A percentile compares a stretch with the other conserved stretches of the same genome.
Conservation (phyloP, 192 early-diverging fungal genomes). For the Dimargaris cristalligena region DNA sequence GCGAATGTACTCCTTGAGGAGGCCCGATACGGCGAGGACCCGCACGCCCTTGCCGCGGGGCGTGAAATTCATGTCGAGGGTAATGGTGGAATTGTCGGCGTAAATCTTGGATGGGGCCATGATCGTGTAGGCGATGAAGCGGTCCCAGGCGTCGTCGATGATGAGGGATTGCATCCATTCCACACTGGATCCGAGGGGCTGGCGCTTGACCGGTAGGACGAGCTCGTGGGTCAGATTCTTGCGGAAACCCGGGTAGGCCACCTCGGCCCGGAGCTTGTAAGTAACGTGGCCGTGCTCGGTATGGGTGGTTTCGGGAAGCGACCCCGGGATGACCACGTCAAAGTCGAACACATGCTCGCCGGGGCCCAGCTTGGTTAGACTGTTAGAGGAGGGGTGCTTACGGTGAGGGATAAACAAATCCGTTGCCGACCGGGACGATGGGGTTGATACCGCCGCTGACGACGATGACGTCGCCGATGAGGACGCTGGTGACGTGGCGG, state of each 20-base stretch:
- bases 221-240: slow-evolving; percentile 20
- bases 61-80: slow-evolving; percentile 23
- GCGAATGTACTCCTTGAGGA: slow-evolving; percentile 36
- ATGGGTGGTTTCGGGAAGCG: slow-evolving; percentile 37
- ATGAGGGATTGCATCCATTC: slow-evolving; percentile 30
- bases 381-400: slow-evolving; percentile 12
- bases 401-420: no score
- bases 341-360: slow-evolving; percentile 28
- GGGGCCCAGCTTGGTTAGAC: slow-evolving; percentile 17
- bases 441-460: neutral
- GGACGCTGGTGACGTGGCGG: neutral
- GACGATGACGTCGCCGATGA: neutral
- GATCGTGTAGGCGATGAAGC: slow-evolving; percentile 37
- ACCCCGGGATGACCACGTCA: slow-evolving; percentile 33
- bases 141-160: slow-evolving; percentile 31
- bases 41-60: slow-evolving; percentile 25
- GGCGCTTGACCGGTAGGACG: slow-evolving; percentile 27
- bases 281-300: slow-evolving; percentile 26
- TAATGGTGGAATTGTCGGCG: slow-evolving; percentile 32
- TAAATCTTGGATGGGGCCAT: slow-evolving; percentile 33
- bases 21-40: slow-evolving; percentile 24
- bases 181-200: slow-evolving; percentile 24
- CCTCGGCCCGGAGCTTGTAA: slow-evolving; percentile 30
- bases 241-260: slow-evolving; percentile 35
- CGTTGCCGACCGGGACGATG: no score